Conservation (phyloP, 306 rosid species). For the Dicorynia guianensis region DNA sequence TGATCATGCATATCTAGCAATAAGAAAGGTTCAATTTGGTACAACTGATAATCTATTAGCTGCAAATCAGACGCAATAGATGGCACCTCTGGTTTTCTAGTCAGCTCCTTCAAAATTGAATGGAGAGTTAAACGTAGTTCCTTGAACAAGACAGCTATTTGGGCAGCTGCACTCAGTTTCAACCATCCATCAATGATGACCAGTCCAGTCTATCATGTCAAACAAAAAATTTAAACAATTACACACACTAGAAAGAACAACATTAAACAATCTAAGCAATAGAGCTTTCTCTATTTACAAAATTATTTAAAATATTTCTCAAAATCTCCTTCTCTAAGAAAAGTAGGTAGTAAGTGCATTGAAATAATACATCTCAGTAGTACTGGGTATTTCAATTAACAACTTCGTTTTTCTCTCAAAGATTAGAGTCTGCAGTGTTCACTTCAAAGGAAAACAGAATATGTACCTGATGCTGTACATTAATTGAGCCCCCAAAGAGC, state of each 20-base stretch:
- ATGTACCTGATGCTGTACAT: conserved; percentile 88
- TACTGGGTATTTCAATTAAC: background rate
- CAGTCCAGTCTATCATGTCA: conserved; percentile 64
- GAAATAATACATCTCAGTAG: background rate
- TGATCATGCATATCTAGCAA: conserved; percentile 17
- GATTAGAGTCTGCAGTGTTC: background rate
- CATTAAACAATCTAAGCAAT: conserved; percentile 24
- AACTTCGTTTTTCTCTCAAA: background rate
- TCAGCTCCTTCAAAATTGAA: conserved; percentile 81
- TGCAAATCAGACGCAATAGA: conserved; percentile 32
- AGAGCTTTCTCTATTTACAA: background rate
- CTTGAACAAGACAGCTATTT: conserved; percentile 92
- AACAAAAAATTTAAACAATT: conserved; percentile 22
- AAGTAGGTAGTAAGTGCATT: background rate
- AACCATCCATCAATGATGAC: conserved; percentile 93
- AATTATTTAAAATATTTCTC: background rate
- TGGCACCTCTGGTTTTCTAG: conserved; percentile 85
- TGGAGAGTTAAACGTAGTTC: conserved; percentile 84
- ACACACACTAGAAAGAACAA: conserved; percentile 1
- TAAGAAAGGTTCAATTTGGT: conserved; percentile 24
- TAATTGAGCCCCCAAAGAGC: conserved; percentile 90
- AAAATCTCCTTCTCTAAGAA: background rate
- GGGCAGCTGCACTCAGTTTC: conserved; percentile 93
- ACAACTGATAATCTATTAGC: conserved; percentile 17
- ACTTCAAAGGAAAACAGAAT: conserved; percentile 15